Base-by-base conservation (phyloP, 176 grass and related monocot genomes). In the Oropetium thomaeum region DNA sequence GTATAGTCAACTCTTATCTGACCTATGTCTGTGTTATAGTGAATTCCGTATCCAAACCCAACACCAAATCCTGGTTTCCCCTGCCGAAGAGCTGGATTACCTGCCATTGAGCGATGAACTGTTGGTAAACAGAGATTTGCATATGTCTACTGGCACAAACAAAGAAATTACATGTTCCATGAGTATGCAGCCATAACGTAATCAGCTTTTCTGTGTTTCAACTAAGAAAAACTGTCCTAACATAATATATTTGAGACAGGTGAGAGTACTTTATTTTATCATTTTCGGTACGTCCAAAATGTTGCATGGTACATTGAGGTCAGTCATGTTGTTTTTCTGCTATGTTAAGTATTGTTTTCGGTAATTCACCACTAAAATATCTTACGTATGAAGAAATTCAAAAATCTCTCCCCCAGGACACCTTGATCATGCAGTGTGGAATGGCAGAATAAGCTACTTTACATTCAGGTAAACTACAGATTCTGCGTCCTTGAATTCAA, bases 21-120 rank as follows among this genome's bases (percentile, higher is more conserved):
- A 23, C 96, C 96, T 68, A 99, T 40, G 59, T 90, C 35, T 29
- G 96, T 94, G 67, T 92, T 99, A 58, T 88, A 92, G 31, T 86
- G 84, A 60, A 99, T 33, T 13, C 96, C 96, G 14, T 92, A 99
- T 39, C 96, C 96, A 61, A 94, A 83, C 68, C 96, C 96, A 57
- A 88, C 59, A 58, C 96, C 96, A 39, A 85, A 89, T 47, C 96
- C 96, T 10, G 96, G 96, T 77, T 99, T 99, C 17, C 96, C 79
- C 17, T 92, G 87, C 64, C 96, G 83, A 23, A 89, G 89, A 11
- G 96, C 89, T 65, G 96, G 91, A 86, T 92, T 92, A 43, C 96
- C 96, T 99, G 84, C 65, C 40, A 79, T 67, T 8, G 69, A 44
- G 52, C 31, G 12, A 62, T 33, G 15, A 78, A 78, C 61, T 26